Evolutionary conservation across 345 rosid species (phyloP), one percentile per base, ranked within the genome.

Genomic region (Luvunga scandens): DNA sequence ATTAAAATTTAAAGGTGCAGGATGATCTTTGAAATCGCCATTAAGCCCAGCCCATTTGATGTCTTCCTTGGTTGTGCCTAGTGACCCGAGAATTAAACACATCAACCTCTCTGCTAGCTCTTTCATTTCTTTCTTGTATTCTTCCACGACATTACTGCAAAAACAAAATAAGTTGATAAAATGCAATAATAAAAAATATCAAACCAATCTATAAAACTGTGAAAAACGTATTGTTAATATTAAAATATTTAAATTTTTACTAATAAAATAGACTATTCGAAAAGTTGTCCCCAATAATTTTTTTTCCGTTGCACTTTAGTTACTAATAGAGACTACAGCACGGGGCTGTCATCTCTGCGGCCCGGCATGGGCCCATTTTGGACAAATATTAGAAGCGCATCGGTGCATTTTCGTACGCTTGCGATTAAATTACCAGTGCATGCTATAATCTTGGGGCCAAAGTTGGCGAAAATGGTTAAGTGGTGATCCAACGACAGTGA

Each of bases 401-500:
- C 16, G 50, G 81, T 81, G 77, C 84, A 81, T 72, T 77, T 70
- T 64, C 64, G 45, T 53, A 34, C 27, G 12, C 50, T 42, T 39
- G 55, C 63, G 62, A 62, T 85, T 12, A 42, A 60, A 24, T 59
- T 75, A 96, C 99, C 99, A 88, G 90, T 88, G 83, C 61, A 80
- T 33, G 82, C 31, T 64, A 87, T 82, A 80, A 82, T 89, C 91
- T 27, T 73, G 85, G 14, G 98, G 98, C 98, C 99, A 96, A 65
- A 96, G 92, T 80, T 84, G 89, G 75, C 86, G 85, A 45, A 93
- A 93, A 73, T 96, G 93, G 14, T 92, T 91, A 27, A 80, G 67
- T 0, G 97, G 97, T 13, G 98, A 90, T 45, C 94, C 98, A 27
- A 83, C 73, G 30, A 92, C 77, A 62, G 99, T 94, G 89, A 96